Conservation (phyloP, 192 early-diverging fungal genomes). For the Linnemannia hyalina region DNA sequence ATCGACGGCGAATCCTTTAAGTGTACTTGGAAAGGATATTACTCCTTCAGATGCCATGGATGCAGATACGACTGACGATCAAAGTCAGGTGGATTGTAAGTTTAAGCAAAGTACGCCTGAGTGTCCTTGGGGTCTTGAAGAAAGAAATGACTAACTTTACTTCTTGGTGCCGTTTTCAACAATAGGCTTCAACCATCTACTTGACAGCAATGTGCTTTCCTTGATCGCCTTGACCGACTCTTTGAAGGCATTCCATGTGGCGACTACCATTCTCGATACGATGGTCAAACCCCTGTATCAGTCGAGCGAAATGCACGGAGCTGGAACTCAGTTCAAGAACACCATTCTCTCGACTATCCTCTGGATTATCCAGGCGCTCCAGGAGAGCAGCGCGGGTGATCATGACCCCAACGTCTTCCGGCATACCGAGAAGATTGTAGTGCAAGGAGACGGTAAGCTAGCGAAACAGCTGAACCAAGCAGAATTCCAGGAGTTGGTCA, state of each 20-base stretch:
- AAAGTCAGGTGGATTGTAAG: slow-evolving; percentile 38
- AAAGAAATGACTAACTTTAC: background rate
- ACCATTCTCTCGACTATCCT: slow-evolving; percentile 34
- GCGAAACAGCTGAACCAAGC: slow-evolving; percentile 23
- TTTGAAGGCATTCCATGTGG: slow-evolving; percentile 51
- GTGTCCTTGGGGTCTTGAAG: background rate
- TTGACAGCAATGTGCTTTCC: slow-evolving; percentile 30
- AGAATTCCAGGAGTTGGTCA: slow-evolving; percentile 24
- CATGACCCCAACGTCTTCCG: background rate
- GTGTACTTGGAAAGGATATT: slow-evolving; percentile 25
- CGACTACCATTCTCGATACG: slow-evolving; percentile 43
- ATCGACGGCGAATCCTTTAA: slow-evolving; percentile 54
- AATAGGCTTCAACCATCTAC: slow-evolving; percentile 36
- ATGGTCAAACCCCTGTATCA: slow-evolving; percentile 35
- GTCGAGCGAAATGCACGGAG: slow-evolving; percentile 23
- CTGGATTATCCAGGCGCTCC: slow-evolving; percentile 47
- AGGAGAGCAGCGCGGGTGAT: slow-evolving; percentile 16
- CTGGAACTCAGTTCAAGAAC: slow-evolving; percentile 28
- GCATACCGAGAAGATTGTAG: background rate
- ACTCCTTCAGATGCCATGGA: slow-evolving; percentile 26
- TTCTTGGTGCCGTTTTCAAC: background rate
- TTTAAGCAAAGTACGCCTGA: background rate
- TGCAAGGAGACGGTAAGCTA: slow-evolving; percentile 19
- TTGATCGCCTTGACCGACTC: slow-evolving; percentile 31
- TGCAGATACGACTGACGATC: slow-evolving; percentile 29